A percentile compares a stretch with the other conserved stretches of the same genome.
Evolutionary conservation across 1,284 basidiomycete genomes (phyloP).

Genomic region (Vanrija pseudolonga): DNA sequence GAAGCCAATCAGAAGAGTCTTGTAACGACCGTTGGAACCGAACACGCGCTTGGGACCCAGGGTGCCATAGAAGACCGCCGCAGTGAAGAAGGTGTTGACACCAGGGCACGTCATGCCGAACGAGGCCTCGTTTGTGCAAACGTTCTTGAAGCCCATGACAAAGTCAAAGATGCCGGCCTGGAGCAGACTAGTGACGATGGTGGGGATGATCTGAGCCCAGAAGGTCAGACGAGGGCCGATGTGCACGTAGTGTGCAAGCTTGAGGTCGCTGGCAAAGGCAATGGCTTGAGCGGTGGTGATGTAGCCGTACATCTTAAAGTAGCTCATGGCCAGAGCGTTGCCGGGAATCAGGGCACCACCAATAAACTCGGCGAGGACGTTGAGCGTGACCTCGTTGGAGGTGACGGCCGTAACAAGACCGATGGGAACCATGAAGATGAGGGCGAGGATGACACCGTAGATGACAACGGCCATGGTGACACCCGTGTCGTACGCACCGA

Average conservation of each 20-base stretch:
- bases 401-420: slow-evolving; percentile 59
- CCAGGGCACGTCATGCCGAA: slow-evolving; percentile 23
- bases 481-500: slow-evolving; percentile 57
- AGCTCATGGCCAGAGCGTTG: slow-evolving; percentile 60
- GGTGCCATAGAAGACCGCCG: slow-evolving; percentile 70
- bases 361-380: slow-evolving; percentile 58
- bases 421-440: slow-evolving; percentile 22
- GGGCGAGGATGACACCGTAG: slow-evolving; percentile 24
- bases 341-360: slow-evolving; percentile 58
- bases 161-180: slow-evolving; percentile 24
- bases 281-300: slow-evolving; percentile 55
- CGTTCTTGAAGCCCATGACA: slow-evolving; percentile 20
- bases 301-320: slow-evolving; percentile 58
- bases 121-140: slow-evolving; percentile 23
- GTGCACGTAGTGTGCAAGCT: slow-evolving; percentile 43
- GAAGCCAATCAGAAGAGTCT: slow-evolving; percentile 63
- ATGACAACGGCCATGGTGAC: slow-evolving; percentile 59
- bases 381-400: slow-evolving; percentile 55
- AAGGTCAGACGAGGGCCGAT: slow-evolving; percentile 55
- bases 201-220: slow-evolving; percentile 62
- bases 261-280: slow-evolving; percentile 54
- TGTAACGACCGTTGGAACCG: slow-evolving; percentile 59
- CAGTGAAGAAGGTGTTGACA: slow-evolving; percentile 15
- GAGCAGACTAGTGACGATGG: slow-evolving; percentile 53
- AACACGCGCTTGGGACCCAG: slow-evolving; percentile 70